Evolutionary conservation across 2,329 filamentous ascomycete species (phyloP), one percentile per base, ranked within the genome.

Genomic region (Epichloe gansuensis): DNA sequence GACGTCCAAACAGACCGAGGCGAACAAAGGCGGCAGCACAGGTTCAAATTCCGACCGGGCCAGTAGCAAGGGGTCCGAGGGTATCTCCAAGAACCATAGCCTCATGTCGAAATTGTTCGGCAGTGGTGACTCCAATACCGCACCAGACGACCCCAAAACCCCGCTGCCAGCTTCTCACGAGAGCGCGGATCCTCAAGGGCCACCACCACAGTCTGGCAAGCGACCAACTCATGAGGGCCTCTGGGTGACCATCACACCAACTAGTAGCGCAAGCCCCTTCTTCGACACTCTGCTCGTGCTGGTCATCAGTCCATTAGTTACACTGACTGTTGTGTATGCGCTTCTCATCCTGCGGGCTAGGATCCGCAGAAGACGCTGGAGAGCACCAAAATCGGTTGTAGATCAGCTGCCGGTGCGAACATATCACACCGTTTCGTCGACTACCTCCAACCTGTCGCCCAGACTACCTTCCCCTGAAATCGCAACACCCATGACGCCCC

Each of bases 371-470:
- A 80, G 91, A 56, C 80, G 91, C 59, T 98, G 93, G 91, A 82
- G 93, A 61, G 93, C 93, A n/a, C 93, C 93, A 5, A 98, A 98
- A 68, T 95, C 89, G 1, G 83, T 98, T 0, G 90, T 98, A 17
- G 90, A 96, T 59, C 84, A 87, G 53, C 77, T 98, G n/a, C 93
- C 93, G 2, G 89, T 98, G 13, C 83, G 91, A 54, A 97, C 90
- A 0, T 98, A 96, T 63, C 90, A 95, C 61, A 95, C 90, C 0
- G 87, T 95, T 38, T 72, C 79, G 2, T 73, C 76, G 11, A 77
- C 53, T 5, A 38, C 80, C 2, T 80, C 82, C 1, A 63, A 56
- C 49, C 66, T 80, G 66, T 69, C 78, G 61, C 60, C 79, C 54
- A 63, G 83, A 49, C 64, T 82, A 3, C 74, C 85, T 4, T 87